Base-by-base conservation (phyloP, 441 rosid species). In the Brassica hybrid region DNA sequence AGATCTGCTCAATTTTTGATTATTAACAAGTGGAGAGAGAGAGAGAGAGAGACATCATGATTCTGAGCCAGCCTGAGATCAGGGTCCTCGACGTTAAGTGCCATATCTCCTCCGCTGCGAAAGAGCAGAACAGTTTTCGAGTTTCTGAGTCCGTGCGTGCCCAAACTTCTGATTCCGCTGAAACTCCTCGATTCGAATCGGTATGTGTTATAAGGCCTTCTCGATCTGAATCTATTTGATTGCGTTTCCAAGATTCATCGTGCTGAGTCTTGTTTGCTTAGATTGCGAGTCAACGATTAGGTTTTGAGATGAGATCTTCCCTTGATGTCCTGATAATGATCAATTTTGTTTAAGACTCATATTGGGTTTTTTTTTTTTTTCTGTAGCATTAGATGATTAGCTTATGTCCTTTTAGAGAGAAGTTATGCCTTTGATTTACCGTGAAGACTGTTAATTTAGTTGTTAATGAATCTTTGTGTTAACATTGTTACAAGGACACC, bases 71-170 rank as follows among this genome's bases (percentile, higher is more conserved):
- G 85, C 86, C 88, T 27, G 93, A 88, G 72, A 65, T 84, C 6
- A 77, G 86, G 70, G 90, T 81, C 69, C 74, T 85, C 41, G 91
- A 88, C 75, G 88, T 85, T 30, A 87, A 86, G 83, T 85, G 83
- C 56, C 86, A 81, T 70, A 80, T 86, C n/a, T 64, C 85, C 56
- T 78, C 81, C n/a, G n/a, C n/a, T 25, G 57, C 76, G 0, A 78
- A 77, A 45, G 90, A 86, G 1, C 90, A 79, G 72, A 78, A 60
- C 0, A 85, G 72, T 77, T 79, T 81, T 30, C 87, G 72, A 1
- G 82, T 78, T 16, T 17, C 81, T 41, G 90, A 88, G 4, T 83
- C 92, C 1, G 64, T 79, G 1, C 72, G 85, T 25, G 23, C 85
- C 5, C 84, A 76, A 16, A 61, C 50, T 68, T 65, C 83, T 1